These are phyloP conservation scores for Angomonas ambiguus DNA, from an alignment of 208 protist species.

Conservation along the genomic window DNA sequence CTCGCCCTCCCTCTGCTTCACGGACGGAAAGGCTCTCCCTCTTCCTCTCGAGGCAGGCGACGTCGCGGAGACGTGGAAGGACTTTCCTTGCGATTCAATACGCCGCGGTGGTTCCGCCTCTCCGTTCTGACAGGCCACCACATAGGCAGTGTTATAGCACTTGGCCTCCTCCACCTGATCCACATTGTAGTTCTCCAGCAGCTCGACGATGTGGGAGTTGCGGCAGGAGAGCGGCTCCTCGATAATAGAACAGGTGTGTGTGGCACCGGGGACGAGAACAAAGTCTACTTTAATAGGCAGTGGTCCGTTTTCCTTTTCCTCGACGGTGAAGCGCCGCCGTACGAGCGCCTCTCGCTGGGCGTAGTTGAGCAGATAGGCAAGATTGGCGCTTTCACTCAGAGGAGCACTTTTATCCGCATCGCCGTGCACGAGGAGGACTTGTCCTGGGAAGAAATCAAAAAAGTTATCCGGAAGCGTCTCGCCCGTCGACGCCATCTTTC, in stretches of 20 bases:
- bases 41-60: too few species aligned
- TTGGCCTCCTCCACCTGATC: neutral
- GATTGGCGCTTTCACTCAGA: conserved; percentile 63
- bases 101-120: neutral
- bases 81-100: neutral
- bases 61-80: neutral
- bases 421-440: conserved; percentile 82
- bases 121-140: neutral
- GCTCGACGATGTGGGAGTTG: conserved; percentile 66
- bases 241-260: conserved; percentile 80
- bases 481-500: conserved; percentile 28
- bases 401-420: conserved; percentile 79
- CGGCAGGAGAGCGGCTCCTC: conserved; percentile 61
- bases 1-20: too few species aligned
- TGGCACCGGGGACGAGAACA: conserved; percentile 60
- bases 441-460: conserved; percentile 77
- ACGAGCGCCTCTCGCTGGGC: conserved; percentile 50
- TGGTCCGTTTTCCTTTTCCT: conserved; percentile 17
- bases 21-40: too few species aligned
- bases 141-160: neutral
- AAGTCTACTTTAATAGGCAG: conserved; percentile 58
- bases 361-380: conserved; percentile 62
- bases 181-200: conserved; percentile 58
- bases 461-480: conserved; percentile 73
- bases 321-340: conserved; percentile 16